These are phyloP conservation scores for Xylariaceae sp. DNA, from an alignment of 2,329 filamentous ascomycete genomes.

Conservation along the genomic window DNA sequence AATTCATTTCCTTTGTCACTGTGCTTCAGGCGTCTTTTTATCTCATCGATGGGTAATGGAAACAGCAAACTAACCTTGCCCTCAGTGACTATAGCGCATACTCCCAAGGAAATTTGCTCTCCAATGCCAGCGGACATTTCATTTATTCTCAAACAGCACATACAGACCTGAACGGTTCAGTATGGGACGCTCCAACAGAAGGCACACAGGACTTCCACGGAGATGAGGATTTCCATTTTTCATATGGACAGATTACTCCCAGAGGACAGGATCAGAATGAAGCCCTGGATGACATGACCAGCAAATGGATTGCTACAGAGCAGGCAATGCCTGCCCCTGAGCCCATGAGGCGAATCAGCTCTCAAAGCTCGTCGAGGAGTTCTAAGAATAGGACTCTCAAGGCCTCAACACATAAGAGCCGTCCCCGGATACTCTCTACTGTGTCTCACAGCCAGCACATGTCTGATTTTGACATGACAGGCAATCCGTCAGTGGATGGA, in stretches of 20 bases:
- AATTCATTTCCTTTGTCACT: constrained; percentile 42
- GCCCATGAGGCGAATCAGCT: constrained; percentile 54
- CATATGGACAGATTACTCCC: constrained; percentile 62
- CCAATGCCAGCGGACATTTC: constrained; percentile 59
- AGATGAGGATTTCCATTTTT: constrained; percentile 64
- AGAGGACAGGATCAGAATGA: constrained; percentile 57
- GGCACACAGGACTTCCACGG: constrained; percentile 66
- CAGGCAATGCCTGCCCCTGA: constrained; percentile 48
- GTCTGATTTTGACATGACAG: constrained; percentile 60
- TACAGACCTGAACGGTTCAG: constrained; percentile 61
- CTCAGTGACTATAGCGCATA: constrained; percentile 63
- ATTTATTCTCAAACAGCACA: constrained; percentile 67
- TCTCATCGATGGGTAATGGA: constrained; percentile 47
- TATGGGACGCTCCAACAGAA: constrained; percentile 64
- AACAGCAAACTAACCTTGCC: constrained; percentile 63
- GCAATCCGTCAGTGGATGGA: constrained; percentile 60
- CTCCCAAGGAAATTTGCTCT: constrained; percentile 58
- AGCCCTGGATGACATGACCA: constrained; percentile 53
- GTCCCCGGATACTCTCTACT: constrained; percentile 54
- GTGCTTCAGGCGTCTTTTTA: constrained; percentile 42
- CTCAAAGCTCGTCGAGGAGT: constrained; percentile 53
- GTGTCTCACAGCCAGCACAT: constrained; percentile 57
- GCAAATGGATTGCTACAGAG: constrained; percentile 54
- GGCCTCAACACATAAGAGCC: constrained; percentile 50
- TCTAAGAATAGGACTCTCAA: constrained; percentile 54